Base-by-base conservation (phyloP, 331 rosid species). In the Acacia pycnantha region DNA sequence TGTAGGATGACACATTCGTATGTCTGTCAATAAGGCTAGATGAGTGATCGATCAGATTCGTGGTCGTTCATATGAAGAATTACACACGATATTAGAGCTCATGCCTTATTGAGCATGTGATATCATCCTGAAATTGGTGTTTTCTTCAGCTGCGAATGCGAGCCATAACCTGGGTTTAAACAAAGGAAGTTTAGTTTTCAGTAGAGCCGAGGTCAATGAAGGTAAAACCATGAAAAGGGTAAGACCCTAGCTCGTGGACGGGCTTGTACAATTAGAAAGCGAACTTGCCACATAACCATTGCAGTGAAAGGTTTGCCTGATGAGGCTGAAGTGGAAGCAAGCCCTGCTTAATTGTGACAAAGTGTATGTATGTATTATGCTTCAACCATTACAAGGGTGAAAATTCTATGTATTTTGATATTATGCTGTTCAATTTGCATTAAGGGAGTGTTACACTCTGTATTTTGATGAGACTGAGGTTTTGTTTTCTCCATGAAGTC, bases 111-210 rank as follows among this genome's bases (percentile, higher is more conserved):
- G 61, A 54, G 61, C 26, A 21, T 54, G 61, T 11, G 82, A 85
- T 70, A 5, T 88, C 54, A 67, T 87, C 79, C 76, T 90, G 8
- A 81, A 87, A 68, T 86, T 88, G 44, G 84, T 90, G 54, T 78
- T 82, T 78, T 87, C 90, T 10, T 87, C 89, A 51, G 88, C 86
- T 56, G 89, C 90, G 66, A 89, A 89, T 83, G 90, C 92, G 10
- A 77, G 76, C 73, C 33, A 89, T 56, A 82, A 89, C 69, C 22
- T 86, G 86, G 89, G 94, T 83, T 82, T 87, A 73, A 86, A 75
- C 82, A 73, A 87, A 74, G 78, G 86, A 67, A 87, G 78, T 81
- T 86, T 89, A 56, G 4, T 87, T 40, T 79, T 89, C 69, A 84
- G 90, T 41, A 84, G 84, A 81, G 89, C 82, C 1, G 77, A 79